Percentiles rank a stretch among this genome's conserved stretches.
These are phyloP conservation scores for Phytomonas sp. DNA, from an alignment of 208 protist genomes.

Conservation along the genomic window DNA sequence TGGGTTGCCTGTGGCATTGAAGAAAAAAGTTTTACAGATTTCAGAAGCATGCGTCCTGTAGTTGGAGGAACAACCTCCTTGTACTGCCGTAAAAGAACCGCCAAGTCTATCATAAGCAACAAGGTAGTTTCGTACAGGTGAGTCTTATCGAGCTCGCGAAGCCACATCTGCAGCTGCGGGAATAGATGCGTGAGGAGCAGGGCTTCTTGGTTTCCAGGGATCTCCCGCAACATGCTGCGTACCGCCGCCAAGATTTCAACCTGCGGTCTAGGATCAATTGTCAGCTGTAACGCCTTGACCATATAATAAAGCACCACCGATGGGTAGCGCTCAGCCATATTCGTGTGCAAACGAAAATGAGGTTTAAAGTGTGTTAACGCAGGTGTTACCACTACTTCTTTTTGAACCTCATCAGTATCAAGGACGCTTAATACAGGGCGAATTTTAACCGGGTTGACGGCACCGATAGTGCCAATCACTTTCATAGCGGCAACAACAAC, in stretches of 20 bases:
- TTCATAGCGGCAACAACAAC: slow-evolving; percentile 65
- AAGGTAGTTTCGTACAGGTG: slow-evolving; percentile 71
- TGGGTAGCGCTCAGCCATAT: slow-evolving; percentile 71
- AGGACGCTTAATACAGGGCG: slow-evolving; percentile 51
- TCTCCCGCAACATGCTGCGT: slow-evolving; percentile 51
- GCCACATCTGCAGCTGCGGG: slow-evolving; percentile 72
- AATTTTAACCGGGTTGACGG: slow-evolving; percentile 72
- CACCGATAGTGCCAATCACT: slow-evolving; percentile 74
- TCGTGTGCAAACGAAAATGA: slow-evolving; percentile 52
- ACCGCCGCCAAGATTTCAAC: slow-evolving; percentile 56
- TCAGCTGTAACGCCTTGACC: slow-evolving; percentile 72
- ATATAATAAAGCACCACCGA: slow-evolving; percentile 79
- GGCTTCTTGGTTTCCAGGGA: slow-evolving; percentile 58
- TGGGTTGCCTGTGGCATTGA: slow-evolving; percentile 73
- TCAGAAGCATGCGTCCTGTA: slow-evolving; percentile 59
- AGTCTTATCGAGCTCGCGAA: slow-evolving; percentile 56
- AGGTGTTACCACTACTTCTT: slow-evolving; percentile 71
- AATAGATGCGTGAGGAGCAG: slow-evolving; percentile 71
- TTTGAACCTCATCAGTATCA: slow-evolving; percentile 68
- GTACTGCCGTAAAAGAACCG: slow-evolving; percentile 57
- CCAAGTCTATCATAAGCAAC: slow-evolving; percentile 76
- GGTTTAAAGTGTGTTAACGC: slow-evolving; percentile 71
- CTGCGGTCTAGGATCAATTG: slow-evolving; percentile 67
- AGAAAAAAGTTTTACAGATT: slow-evolving; percentile 71
- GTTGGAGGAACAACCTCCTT: slow-evolving; percentile 56